Conservation (phyloP, 2,329 filamentous ascomycete genomes). For the Diaporthe nobilis region DNA sequence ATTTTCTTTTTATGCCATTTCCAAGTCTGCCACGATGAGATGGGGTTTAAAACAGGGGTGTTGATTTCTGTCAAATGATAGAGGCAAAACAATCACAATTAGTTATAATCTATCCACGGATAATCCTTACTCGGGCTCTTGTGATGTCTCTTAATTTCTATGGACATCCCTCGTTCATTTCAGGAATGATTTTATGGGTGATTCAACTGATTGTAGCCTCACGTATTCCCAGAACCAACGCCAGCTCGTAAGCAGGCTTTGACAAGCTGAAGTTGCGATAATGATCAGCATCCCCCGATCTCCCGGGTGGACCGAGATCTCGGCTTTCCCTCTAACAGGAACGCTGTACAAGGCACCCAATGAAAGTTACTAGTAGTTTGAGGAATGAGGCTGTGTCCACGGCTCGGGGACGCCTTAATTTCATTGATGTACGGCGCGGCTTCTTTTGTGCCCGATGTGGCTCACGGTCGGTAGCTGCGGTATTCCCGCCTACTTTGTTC, state of each 20-base stretch:
- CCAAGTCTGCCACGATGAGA: too few relatives aligned
- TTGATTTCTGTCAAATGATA: neutral
- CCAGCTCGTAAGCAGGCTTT: neutral
- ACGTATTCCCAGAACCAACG: neutral
- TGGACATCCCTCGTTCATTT: neutral
- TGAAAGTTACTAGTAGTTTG: too few relatives aligned
- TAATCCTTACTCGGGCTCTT: too few relatives aligned
- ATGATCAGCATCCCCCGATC: neutral
- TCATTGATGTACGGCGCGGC: neutral
- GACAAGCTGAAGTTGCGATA: neutral
- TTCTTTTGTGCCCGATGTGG: neutral
- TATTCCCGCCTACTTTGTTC: neutral
- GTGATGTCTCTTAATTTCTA: neutral
- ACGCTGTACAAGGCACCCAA: neutral
- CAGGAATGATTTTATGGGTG: neutral
- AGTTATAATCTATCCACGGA: neutral
- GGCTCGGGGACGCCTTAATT: neutral
- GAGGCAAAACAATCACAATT: neutral
- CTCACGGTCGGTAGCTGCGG: neutral
- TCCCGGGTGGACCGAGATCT: neutral
- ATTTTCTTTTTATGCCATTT: too few relatives aligned
- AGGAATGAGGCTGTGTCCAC: neutral
- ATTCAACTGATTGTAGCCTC: neutral
- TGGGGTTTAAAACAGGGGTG: too few relatives aligned
- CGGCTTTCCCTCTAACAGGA: neutral